Conservation (phyloP, 768 basidiomycete species). For the Mycena indigotica region DNA sequence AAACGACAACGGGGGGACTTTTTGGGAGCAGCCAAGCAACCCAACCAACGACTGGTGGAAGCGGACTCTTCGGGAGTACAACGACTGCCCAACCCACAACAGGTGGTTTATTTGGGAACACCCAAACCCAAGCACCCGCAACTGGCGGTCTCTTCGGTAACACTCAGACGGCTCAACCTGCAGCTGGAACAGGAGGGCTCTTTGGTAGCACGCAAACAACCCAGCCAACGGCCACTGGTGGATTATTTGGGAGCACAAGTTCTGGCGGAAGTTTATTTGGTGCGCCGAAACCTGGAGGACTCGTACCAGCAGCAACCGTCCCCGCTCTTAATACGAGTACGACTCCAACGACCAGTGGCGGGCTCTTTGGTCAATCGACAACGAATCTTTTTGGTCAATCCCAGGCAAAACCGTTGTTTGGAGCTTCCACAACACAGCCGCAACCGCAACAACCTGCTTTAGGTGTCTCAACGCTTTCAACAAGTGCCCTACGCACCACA, state of each 20-base stretch:
- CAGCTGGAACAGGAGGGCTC: too few relatives aligned
- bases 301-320: constrained; percentile 12
- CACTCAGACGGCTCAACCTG: too few relatives aligned
- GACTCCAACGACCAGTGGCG: constrained; percentile 25
- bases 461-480: constrained; percentile 34
- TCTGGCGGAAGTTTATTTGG: constrained; percentile 18
- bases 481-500: constrained; percentile 41
- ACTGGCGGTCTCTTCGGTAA: too few relatives aligned
- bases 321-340: constrained; percentile 28
- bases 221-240: not conserved
- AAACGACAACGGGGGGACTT: too few relatives aligned
- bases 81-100: not conserved
- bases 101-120: not conserved
- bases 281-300: constrained; percentile 12
- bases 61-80: too few relatives aligned
- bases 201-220: too few relatives aligned
- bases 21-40: too few relatives aligned
- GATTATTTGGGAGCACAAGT: not conserved
- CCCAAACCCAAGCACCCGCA: not conserved
- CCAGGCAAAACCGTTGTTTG: constrained; percentile 3
- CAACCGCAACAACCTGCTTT: constrained; percentile 14
- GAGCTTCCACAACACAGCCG: constrained; percentile 17
- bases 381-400: constrained; percentile 26
- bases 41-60: too few relatives aligned
- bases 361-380: constrained; percentile 33